Conservation (phyloP, 2,329 filamentous ascomycete genomes). For the Xylariaceae sp. region DNA sequence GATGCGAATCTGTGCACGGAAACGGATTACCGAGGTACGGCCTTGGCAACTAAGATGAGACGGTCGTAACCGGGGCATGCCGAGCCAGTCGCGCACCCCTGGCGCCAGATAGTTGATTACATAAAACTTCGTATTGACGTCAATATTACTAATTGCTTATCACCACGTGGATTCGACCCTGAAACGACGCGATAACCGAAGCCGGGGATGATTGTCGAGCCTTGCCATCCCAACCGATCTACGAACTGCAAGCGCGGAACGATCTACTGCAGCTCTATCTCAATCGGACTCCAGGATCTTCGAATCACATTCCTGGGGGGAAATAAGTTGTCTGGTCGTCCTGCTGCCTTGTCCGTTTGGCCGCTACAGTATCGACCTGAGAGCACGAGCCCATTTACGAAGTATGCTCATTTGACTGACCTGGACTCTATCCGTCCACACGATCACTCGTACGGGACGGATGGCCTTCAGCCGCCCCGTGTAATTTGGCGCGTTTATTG, state of each 20-base stretch:
- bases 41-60: neutral
- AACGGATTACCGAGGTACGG: neutral
- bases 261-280: constrained; percentile 21
- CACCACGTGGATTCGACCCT: constrained; percentile 33
- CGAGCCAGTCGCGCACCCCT: too few species aligned
- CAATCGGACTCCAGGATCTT: constrained; percentile 21
- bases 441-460: constrained; percentile 1
- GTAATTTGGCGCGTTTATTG: constrained; percentile 9
- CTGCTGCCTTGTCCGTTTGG: neutral
- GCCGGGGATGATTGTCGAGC: constrained; percentile 28
- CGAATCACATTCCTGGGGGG: constrained; percentile 19
- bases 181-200: constrained; percentile 32
- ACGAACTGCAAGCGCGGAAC: constrained; percentile 6
- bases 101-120: neutral
- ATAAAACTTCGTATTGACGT: constrained; percentile 24
- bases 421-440: too few species aligned
- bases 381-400: constrained; percentile 5
- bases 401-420: neutral
- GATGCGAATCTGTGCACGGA: neutral
- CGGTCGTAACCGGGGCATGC: neutral
- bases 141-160: constrained; percentile 27
- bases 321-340: constrained; percentile 2
- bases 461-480: constrained; percentile 13
- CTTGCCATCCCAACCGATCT: constrained; percentile 8
- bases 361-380: constrained; percentile 8